Conservation (phyloP, 2,329 filamentous ascomycete genomes). For the Alternaria sp. region DNA sequence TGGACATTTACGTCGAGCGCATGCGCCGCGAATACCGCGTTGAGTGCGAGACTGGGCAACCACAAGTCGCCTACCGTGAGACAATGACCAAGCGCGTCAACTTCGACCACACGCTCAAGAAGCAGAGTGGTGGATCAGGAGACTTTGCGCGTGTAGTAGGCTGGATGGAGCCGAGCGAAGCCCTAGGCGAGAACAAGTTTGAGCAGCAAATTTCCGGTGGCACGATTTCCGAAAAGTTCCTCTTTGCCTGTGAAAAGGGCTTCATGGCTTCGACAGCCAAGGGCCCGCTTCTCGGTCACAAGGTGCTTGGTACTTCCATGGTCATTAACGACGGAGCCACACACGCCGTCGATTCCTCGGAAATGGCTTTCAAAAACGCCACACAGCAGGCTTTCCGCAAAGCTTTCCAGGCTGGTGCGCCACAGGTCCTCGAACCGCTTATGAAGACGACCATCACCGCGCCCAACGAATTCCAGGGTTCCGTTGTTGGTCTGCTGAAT, state of each 20-base stretch:
- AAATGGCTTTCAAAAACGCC: conserved; percentile 93
- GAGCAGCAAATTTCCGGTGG: conserved; percentile 88
- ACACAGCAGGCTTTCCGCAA: conserved; percentile 97
- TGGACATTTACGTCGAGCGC: conserved; percentile 97
- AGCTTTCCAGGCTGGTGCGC: conserved; percentile 81
- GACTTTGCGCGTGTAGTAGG: conserved; percentile 94
- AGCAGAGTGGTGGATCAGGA: conserved; percentile 93
- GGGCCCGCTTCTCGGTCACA: conserved; percentile 91
- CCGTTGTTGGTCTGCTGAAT: conserved; percentile 92
- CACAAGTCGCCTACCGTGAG: conserved; percentile 96
- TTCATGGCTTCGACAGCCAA: conserved; percentile 84
- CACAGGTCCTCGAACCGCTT: conserved; percentile 88
- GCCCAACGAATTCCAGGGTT: conserved; percentile 96
- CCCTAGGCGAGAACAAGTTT: conserved; percentile 79
- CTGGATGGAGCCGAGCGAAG: conserved; percentile 84
- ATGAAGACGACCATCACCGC: conserved; percentile 99
- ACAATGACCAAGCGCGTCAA: conserved; percentile 81
- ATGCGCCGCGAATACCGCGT: conserved; percentile 97
- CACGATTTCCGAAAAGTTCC: conserved; percentile 92
- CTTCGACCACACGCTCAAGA: conserved; percentile 94
- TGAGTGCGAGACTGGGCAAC: conserved; percentile 93
- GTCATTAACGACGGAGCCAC: conserved; percentile 95
- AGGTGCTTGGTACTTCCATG: conserved; percentile 88
- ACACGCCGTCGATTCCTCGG: conserved; percentile 96
- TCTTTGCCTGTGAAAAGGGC: conserved; percentile 93